Base-by-base conservation (phyloP, 1,284 basidiomycete genomes). In the Mixia osmundae region DNA sequence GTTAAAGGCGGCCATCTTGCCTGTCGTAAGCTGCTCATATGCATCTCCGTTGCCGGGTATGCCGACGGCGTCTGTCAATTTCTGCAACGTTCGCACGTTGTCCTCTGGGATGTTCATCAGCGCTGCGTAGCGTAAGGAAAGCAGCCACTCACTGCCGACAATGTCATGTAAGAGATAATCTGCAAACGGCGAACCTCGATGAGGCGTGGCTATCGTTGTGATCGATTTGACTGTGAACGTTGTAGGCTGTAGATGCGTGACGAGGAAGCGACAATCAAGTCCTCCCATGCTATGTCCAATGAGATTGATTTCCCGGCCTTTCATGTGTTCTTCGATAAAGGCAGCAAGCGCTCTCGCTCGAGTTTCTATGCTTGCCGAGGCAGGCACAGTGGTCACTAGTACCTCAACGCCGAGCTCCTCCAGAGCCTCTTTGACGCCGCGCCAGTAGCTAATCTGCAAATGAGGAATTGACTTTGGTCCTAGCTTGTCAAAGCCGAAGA, bases 261-360 rank as follows among this genome's bases (percentile, higher is more conserved):
- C 57, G 26, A 95, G 66, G 55, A 82, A 89, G 29, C 87, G 8
- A 16, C 18, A 15, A 10, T 11, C 19, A 2, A 14, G 20, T 11
- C 61, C 38, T 49, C 76, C 76, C 83, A 89, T 91, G 49, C 74
- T 78, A 52, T 91, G 83, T n/a, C 75, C 82, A 35, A 91, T 76
- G 31, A 95, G 66, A 55, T 94, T 89, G 16, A 94, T 72, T 35
- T 69, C 68, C 29, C 71, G 63, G 3, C 76, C 80, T 0, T 76
- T 70, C 57, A 78, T 87, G 12, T 66, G 66, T 42, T 74, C 66
- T 19, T 71, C 71, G 43, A 95, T 77, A 46, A 65, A 69, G 39
- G 72, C 62, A 51, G 76, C 72, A n/a, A 94, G 66, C 5, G 83
- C 80, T 47, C 71, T 69, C 1, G 87, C 87, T 35, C 87, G 67